phyloP scores from a whole-genome alignment of 2,329 filamentous ascomycete genomes.

The Didymella arachidicola region DNA sequence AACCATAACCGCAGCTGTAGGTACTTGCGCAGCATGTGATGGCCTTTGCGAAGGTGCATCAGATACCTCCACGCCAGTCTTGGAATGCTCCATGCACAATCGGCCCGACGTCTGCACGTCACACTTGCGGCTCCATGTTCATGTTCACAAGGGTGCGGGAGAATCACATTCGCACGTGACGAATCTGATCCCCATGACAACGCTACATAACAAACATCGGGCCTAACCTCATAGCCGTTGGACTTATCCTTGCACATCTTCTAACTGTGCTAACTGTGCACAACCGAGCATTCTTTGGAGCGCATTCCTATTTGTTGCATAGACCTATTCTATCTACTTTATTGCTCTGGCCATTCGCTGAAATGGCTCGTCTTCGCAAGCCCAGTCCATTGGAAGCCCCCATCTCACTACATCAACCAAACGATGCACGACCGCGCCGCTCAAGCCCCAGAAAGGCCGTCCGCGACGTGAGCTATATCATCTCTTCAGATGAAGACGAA shows the following conservation, averaged over 20 bases:
- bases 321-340: neutral
- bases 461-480: slow-evolving; percentile 33
- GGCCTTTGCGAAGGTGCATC: neutral
- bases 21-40: neutral
- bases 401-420: slow-evolving; percentile 27
- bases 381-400: slow-evolving; percentile 37
- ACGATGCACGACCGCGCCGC: slow-evolving; percentile 30
- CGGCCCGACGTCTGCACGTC: neutral
- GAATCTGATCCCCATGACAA: slow-evolving; percentile 3
- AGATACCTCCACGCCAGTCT: neutral
- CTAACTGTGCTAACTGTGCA: neutral
- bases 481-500: slow-evolving; percentile 38
- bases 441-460: slow-evolving; percentile 41
- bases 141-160: neutral
- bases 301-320: neutral
- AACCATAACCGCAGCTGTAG: too few species aligned
- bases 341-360: neutral
- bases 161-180: slow-evolving; percentile 12
- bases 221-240: slow-evolving; percentile 21
- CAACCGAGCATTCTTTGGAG: neutral
- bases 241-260: slow-evolving; percentile 5
- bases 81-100: neutral
- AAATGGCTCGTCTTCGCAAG: slow-evolving; percentile 49
- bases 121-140: neutral
- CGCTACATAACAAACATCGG: slow-evolving; percentile 13